Evolutionary conservation across 768 basidiomycete genomes (phyloP).

Genomic region (Chiua virens): DNA sequence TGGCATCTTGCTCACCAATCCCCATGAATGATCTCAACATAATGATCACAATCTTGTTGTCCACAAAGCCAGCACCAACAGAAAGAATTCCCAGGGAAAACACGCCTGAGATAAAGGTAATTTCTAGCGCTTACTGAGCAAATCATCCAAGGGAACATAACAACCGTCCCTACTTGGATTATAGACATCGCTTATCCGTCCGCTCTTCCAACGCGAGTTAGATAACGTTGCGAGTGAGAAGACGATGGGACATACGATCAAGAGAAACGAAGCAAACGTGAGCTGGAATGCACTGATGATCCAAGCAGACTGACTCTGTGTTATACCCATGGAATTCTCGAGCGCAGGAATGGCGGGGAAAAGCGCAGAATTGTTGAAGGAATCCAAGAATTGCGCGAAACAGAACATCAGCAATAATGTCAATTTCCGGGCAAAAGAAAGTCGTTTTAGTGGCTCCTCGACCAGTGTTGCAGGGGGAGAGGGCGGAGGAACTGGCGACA

Average conservation of each 20-base stretch:
- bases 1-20: conserved; percentile 30
- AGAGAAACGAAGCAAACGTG: conserved; percentile 43
- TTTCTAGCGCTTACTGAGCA: conserved; percentile 37
- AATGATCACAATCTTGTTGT: conserved; percentile 46
- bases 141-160: conserved; percentile 23
- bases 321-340: conserved; percentile 17
- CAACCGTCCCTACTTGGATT: conserved; percentile 29
- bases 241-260: conserved; percentile 11
- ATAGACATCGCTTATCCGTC: conserved; percentile 24
- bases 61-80: conserved; percentile 45
- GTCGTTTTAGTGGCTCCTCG: too few species aligned
- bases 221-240: background rate
- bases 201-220: conserved; percentile 16
- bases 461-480: too few species aligned
- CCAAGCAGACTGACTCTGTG: conserved; percentile 37
- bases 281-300: conserved; percentile 45
- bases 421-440: conserved; percentile 26
- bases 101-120: conserved; percentile 42
- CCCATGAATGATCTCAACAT: conserved; percentile 53
- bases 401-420: conserved; percentile 38
- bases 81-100: conserved; percentile 41
- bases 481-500: too few species aligned
- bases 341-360: conserved; percentile 40
- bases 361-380: conserved; percentile 41
- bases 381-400: conserved; percentile 42